Percentiles rank a stretch among this genome's conserved stretches.
Evolutionary conservation across 208 protist species (phyloP).

Genomic region (Wallacemonas sp.): DNA sequence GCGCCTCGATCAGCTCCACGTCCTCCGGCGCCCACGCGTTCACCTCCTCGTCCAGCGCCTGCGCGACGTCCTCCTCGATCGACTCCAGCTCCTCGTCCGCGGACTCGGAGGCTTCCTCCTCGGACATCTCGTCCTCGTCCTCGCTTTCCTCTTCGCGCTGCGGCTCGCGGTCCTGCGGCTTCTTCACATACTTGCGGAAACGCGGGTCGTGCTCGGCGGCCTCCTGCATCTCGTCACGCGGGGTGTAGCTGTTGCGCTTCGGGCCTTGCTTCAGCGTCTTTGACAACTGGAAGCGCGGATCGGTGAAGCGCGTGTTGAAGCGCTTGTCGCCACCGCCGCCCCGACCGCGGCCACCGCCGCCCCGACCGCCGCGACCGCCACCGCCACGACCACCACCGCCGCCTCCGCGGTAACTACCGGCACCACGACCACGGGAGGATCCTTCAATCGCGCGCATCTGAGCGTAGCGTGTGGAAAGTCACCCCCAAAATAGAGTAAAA

Average conservation of each 20-base stretch:
- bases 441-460: constrained; percentile 76
- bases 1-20: constrained; percentile 76
- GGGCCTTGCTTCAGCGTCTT: constrained; percentile 23
- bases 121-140: constrained; percentile 36
- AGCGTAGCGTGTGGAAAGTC: background rate
- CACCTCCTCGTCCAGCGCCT: constrained; percentile 66
- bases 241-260: background rate
- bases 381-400: constrained; percentile 26
- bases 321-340: constrained; percentile 49
- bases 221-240: constrained; percentile 22
- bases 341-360: too few species aligned
- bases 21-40: constrained; percentile 71
- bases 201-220: constrained; percentile 62
- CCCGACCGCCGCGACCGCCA: constrained; percentile 30
- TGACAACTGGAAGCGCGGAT: constrained; percentile 84
- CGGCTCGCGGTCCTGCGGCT: background rate
- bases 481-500: too few species aligned
- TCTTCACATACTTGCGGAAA: constrained; percentile 68
- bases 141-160: constrained; percentile 11
- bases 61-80: constrained; percentile 22
- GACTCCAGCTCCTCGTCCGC: constrained; percentile 28
- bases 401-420: constrained; percentile 32
- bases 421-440: constrained; percentile 47
- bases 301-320: constrained; percentile 86
- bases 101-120: constrained; percentile 27